Evolutionary conservation across 495 filamentous ascomycete genomes (phyloP), one percentile per base, ranked within the genome.

Genomic region (Recurvomyces mirabilis): DNA sequence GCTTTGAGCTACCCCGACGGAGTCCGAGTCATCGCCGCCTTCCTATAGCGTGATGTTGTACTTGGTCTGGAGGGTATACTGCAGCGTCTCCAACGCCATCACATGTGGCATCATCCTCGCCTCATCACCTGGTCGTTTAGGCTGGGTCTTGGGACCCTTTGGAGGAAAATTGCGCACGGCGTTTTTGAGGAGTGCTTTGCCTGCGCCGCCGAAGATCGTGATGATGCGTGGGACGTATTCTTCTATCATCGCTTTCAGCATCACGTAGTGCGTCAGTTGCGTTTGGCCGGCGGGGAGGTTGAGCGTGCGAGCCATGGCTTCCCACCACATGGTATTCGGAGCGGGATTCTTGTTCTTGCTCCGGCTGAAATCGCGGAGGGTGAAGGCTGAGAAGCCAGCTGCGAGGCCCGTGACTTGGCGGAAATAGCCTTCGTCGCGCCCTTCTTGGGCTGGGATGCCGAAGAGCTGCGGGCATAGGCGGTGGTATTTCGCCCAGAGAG

Each of bases 401-500:
- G 77, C 84, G 1, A 95, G 65, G 1, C 87, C 91, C 5, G 76
- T 81, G 82, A 94, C 89, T 17, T 84, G 73, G 53, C 86, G 80
- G 46, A 70, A 70, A 63, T 95, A 86, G 9, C 62, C 56, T 50
- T 87, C 78, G 46, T 14, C 39, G 10, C 5, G 17, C 1, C 25
- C 39, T 51, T 93, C 84, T 37, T 67, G 74, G 25, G 84, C 89
- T 17, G 73, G 71, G 53, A 87, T 79, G 15, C 93, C 93, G 60
- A 84, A 96, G 10, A 99, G 68, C 10, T 87, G 79, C 3, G 93
- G 89, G 55, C 87, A 94, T 20, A 75, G 69, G 4, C 79, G 68
- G 30, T 84, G 77, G 49, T 84, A 81, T 59, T 96, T 94, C 22
- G 91, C 87, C 57, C 93, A 74, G 17, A 96, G 62, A 40, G 96